Percentiles rank a stretch among this genome's conserved stretches.
Evolutionary conservation across 2,329 filamentous ascomycete genomes (phyloP).

Genomic region (Neofusicoccum cordaticola): DNA sequence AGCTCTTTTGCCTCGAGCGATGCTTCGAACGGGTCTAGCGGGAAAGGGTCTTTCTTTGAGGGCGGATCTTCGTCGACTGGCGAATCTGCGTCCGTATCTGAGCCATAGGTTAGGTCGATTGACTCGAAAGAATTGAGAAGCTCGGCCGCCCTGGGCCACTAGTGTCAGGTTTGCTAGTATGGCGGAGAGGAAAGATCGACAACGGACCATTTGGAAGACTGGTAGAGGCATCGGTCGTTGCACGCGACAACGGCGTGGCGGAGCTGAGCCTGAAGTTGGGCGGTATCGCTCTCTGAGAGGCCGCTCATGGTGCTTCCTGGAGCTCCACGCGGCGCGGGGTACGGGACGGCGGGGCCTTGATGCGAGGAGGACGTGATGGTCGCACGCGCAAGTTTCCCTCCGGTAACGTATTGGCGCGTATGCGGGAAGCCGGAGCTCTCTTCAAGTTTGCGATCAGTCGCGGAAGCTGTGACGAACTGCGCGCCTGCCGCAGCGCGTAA

Average conservation of each 20-base stretch:
- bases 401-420: too few species aligned
- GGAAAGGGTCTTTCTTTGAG: constrained; percentile 28
- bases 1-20: constrained; percentile 75
- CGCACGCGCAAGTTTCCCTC: too few species aligned
- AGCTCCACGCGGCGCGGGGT: not conserved
- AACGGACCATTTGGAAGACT: constrained; percentile 87
- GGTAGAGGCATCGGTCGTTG: constrained; percentile 91
- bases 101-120: constrained; percentile 50
- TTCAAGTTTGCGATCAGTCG: not conserved
- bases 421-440: not conserved
- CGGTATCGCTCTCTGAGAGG: constrained; percentile 42
- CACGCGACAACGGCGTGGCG: constrained; percentile 87
- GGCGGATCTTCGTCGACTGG: constrained; percentile 56
- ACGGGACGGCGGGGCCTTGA: not conserved
- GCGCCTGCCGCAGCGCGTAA: not conserved
- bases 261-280: constrained; percentile 68
- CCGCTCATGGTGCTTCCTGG: not conserved
- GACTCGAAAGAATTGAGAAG: constrained; percentile 76
- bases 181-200: not conserved
- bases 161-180: constrained; percentile 18
- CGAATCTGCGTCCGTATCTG: constrained; percentile 59
- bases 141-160: constrained; percentile 75
- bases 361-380: too few species aligned
- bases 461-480: not conserved
- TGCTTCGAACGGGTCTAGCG: constrained; percentile 70